Conservation (phyloP, 2,329 filamentous ascomycete species). For the Hypoxylon sp. region DNA sequence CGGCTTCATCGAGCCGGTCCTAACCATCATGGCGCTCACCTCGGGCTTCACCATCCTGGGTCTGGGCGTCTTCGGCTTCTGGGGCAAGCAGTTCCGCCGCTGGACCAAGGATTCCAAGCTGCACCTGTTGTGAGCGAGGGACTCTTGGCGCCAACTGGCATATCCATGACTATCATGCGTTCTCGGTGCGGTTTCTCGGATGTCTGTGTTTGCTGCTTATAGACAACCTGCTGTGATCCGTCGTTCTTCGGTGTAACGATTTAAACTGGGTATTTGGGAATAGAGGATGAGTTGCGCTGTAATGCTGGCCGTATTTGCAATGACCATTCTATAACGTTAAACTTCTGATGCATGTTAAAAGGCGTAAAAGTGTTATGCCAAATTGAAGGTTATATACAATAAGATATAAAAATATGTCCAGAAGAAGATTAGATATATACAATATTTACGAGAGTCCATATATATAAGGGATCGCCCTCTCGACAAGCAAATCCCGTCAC, state of each 20-base stretch:
- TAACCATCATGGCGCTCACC: constrained; percentile 42
- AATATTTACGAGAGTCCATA: constrained; percentile 2
- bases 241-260: no score
- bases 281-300: not conserved
- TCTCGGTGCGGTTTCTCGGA: not conserved
- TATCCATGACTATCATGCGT: not conserved
- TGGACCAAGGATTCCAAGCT: constrained; percentile 44
- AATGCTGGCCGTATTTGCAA: not conserved
- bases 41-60: constrained; percentile 40
- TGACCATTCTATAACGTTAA: not conserved
- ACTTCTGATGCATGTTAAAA: not conserved
- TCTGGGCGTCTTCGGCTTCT: constrained; percentile 41
- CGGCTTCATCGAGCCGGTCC: constrained; percentile 40
- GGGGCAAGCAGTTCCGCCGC: constrained; percentile 44
- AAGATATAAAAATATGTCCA: constrained; percentile 1
- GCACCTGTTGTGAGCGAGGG: constrained; percentile 33
- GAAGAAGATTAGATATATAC: constrained; percentile 18
- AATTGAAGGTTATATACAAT: constrained; percentile 2
- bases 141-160: not conserved
- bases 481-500: not conserved
- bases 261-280: not conserved
- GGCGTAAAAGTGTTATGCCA: constrained; percentile 11
- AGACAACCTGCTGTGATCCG: not conserved
- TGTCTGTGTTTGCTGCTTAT: not conserved
- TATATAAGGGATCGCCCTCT: constrained; percentile 2